Base-by-base conservation (phyloP, 2,329 filamentous ascomycete species). In the Aspergillus pseudonomiae region DNA sequence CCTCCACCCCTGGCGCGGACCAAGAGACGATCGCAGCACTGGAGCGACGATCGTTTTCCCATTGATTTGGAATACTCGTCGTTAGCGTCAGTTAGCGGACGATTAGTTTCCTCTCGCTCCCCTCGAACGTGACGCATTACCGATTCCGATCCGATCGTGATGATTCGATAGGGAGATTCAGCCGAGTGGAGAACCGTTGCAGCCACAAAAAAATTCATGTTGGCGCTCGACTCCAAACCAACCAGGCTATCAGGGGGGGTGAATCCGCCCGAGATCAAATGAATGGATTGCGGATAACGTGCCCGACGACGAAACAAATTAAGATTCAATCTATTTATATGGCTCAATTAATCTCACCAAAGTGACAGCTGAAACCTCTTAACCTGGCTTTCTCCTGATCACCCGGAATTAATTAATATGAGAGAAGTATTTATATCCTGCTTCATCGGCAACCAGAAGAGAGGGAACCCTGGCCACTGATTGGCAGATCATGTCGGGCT, bases 41-140 rank as follows among this genome's bases (percentile, higher is more conserved):
- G 41, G 41, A 48, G 10, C 56, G 39, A 58, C 32, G 52, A 54
- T 48, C 52, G 14, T 26, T 57, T 57, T 62, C 45, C 55, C 60
- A 36, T 53, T 67, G 65, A 67, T 67, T 67, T 67, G 65, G 63
- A 67, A 67, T 67, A 63, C 63, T 65, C 56, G n/a, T 45, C 53
- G 24, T 58, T 67, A 67, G 65, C 59, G 60, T 16, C 46, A 21
- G 24, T 45, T 63, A 63, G 57, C 39, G 41, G 48, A 26, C 48
- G 48, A 52, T 52, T 55, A 36, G 41, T 32, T 53, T 45, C 45
- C 28, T 41, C 34, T 45, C 45, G 21, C 41, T 50, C 41, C 12
- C 39, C 58, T 11, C 52, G 30, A 65, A 59, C 57, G 64, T 66
- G 64, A 66, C 64, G 64, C 62, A 66, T 60, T 59, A 43, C 34